Base-by-base conservation (phyloP, 176 grass and related monocot species). In the Oryza nivara region DNA sequence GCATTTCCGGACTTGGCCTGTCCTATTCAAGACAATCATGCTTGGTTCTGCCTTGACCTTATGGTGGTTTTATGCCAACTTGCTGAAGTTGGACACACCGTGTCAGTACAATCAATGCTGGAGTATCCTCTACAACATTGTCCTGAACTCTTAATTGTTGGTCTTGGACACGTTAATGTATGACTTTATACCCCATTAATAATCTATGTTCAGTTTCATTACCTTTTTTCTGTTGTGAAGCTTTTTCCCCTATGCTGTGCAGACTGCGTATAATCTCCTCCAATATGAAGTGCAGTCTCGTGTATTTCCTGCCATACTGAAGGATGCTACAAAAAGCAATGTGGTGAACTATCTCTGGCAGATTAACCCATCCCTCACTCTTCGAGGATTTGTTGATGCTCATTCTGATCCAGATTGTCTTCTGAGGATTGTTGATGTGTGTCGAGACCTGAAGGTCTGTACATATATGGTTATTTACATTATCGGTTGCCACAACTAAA, bases 231-330 rank as follows among this genome's bases (percentile, higher is more conserved):
- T 26, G 58, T 66, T 84, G n/a, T 82, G 41, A 84, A 83, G 1
- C 45, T 41, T 54, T 71, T 75, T 14, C 17, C 28, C 16, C 54
- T 61, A 80, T 81, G 67, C 38, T 90, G 75, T 82, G 67, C 94
- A 97, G 94, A 97, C 89, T 72, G 76, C 87, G 4, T 97, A 97
- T 78, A 97, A 97, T 73, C 91, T 97, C 44, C 90, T 97, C 67
- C 94, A 90, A 64, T 74, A 86, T 68, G 91, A 97, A 83, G 89
- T 97, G 70, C 68, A 88, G 36, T 93, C 87, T 44, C 74, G 67
- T 38, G 68, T 89, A 79, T 92, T 97, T 88, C 85, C 91, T 88
- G 73, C 80, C 80, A 16, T 93, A 34, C 73, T 97, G 75, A 97
- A 86, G 85, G 91, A 93, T 41, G 36, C 87, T 64, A 68, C 84